These are phyloP conservation scores for Grifola frondosa DNA, from an alignment of 1,284 basidiomycete species.

Conservation along the genomic window DNA sequence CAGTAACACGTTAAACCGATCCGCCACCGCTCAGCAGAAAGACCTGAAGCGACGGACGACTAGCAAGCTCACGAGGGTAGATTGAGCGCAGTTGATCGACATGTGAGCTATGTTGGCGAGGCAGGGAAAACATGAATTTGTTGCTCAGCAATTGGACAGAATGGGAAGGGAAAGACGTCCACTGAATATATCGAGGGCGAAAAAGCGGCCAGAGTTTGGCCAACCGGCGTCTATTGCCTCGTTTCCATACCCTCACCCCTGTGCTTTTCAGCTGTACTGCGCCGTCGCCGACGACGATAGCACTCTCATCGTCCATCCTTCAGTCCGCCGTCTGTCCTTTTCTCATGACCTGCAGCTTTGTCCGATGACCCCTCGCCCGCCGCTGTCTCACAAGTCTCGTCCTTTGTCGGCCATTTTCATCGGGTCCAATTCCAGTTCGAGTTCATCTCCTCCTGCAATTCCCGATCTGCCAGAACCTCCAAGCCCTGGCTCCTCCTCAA, in stretches of 20 bases:
- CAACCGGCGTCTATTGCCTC: constrained; percentile 17
- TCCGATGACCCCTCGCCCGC: too few species aligned
- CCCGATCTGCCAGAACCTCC: constrained; percentile 72
- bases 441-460: constrained; percentile 35
- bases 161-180: too few species aligned
- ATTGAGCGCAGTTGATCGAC: not conserved
- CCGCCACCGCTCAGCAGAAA: too few species aligned
- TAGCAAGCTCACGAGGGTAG: too few species aligned
- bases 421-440: constrained; percentile 34
- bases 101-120: not conserved
- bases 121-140: not conserved
- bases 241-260: constrained; percentile 21
- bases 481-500: constrained; percentile 51
- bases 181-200: not conserved
- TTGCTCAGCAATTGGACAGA: too few species aligned
- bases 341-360: constrained; percentile 31
- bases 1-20: too few species aligned
- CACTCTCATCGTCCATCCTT: constrained; percentile 21
- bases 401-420: constrained; percentile 49
- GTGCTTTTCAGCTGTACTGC: constrained; percentile 13
- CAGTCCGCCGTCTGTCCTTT: constrained; percentile 23
- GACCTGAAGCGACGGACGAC: too few species aligned
- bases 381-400: constrained; percentile 34
- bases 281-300: constrained; percentile 27
- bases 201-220: not conserved